These are phyloP conservation scores for Fusarium sp. DNA, from an alignment of 2,329 filamentous ascomycete species.

Conservation along the genomic window DNA sequence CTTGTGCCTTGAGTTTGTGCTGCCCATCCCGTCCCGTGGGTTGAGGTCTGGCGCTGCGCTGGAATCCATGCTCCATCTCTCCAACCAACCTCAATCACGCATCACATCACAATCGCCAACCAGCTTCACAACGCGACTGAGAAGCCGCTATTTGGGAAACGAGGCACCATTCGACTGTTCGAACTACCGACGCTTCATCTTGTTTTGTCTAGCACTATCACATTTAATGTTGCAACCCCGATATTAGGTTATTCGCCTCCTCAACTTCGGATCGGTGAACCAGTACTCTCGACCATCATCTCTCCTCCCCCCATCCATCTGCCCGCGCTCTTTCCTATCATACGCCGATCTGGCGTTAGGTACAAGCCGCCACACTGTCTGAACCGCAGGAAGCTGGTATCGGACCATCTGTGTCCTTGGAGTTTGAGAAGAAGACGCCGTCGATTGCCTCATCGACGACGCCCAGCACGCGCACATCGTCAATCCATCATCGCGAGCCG, in stretches of 20 bases:
- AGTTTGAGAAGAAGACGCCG: slow-evolving; percentile 46
- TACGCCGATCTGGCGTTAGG: slow-evolving; percentile 21
- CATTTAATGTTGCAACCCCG: slow-evolving; percentile 30
- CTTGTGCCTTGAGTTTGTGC: slow-evolving; percentile 10
- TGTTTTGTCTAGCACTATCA: slow-evolving; percentile 5
- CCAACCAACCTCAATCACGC: slow-evolving; percentile 35
- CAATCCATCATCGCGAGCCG: slow-evolving; percentile 37
- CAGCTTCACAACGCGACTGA: slow-evolving; percentile 29
- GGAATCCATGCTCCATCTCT: slow-evolving; percentile 3
- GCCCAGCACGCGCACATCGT: slow-evolving; percentile 41
- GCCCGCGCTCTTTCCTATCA: slow-evolving; percentile 13
- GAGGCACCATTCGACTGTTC: slow-evolving; percentile 9
- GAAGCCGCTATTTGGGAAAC: slow-evolving; percentile 17
- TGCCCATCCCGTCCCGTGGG: slow-evolving; percentile 28
- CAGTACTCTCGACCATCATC: slow-evolving; percentile 19
- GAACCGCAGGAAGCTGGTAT: slow-evolving; percentile 45
- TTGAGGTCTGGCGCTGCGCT: slow-evolving; percentile 8
- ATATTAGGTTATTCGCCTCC: slow-evolving; percentile 26
- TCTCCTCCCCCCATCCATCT: slow-evolving; percentile 18
- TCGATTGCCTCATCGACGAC: slow-evolving; percentile 41
- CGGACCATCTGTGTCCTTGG: slow-evolving; percentile 50
- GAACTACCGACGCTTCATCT: background rate
- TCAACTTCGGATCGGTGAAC: slow-evolving; percentile 31
- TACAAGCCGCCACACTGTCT: slow-evolving; percentile 52
- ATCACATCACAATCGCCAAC: slow-evolving; percentile 31